Evolutionary conservation across 2,329 filamentous ascomycete species (phyloP).

Genomic region (Penicillium sp.): DNA sequence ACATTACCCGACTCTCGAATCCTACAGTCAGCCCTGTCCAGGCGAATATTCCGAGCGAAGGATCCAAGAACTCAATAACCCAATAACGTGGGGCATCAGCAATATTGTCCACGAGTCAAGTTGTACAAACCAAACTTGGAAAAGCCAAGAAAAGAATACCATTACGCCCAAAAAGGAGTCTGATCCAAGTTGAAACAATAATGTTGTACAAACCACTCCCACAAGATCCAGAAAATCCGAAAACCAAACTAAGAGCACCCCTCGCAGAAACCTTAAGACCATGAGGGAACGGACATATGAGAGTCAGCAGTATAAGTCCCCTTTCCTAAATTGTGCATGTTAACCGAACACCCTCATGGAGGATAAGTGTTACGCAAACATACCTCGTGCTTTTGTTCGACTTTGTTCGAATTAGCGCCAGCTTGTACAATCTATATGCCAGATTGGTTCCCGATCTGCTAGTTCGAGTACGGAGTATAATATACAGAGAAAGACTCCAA

Average conservation of each 20-base stretch:
- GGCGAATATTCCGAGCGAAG: too few species aligned
- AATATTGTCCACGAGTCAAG: too few species aligned
- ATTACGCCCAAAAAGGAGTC: background rate
- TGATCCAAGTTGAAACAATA: slow-evolving; percentile 1
- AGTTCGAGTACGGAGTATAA: background rate
- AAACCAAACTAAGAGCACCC: background rate
- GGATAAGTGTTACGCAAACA: background rate
- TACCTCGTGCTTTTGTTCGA: slow-evolving; percentile 2
- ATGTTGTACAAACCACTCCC: background rate
- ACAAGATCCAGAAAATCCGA: background rate
- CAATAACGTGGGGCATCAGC: too few species aligned
- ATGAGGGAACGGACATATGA: background rate
- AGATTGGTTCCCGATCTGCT: slow-evolving; percentile 5
- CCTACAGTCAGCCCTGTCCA: too few species aligned
- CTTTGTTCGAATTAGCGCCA: background rate
- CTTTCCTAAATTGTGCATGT: background rate
- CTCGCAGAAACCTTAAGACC: background rate
- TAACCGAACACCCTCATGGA: background rate
- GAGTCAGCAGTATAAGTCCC: background rate
- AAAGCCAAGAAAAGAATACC: background rate
- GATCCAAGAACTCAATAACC: too few species aligned
- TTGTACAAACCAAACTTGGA: background rate
- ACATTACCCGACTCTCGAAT: too few species aligned
- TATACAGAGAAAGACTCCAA: too few species aligned
- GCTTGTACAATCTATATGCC: background rate